Evolutionary conservation across 345 rosid species (phyloP).

Genomic region (Melastoma malabathricum): DNA sequence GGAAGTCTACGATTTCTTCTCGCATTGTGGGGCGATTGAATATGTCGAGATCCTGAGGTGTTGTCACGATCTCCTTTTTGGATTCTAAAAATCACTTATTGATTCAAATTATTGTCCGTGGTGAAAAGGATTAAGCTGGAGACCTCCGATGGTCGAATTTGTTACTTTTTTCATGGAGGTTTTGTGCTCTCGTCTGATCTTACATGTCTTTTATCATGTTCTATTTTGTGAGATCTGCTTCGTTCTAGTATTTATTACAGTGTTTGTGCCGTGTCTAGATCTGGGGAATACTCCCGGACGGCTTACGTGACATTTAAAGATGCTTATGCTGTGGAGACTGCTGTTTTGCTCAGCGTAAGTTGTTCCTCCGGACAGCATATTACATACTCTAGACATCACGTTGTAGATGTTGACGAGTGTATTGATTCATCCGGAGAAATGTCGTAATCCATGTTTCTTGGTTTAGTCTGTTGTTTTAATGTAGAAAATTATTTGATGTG

Average conservation of each 20-base stretch:
- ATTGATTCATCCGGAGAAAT: no score
- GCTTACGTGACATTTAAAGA: constrained; percentile 75
- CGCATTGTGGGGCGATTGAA: constrained; percentile 58
- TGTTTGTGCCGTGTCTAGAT: constrained; percentile 22
- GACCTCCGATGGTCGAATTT: no score
- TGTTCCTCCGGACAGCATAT: neutral
- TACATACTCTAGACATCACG: no score
- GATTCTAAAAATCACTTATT: no score
- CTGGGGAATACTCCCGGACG: constrained; percentile 43
- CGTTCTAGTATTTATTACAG: neutral
- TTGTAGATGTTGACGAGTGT: neutral
- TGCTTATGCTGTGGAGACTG: constrained; percentile 68
- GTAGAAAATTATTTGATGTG: no score
- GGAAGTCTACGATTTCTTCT: constrained; percentile 55
- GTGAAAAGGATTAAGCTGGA: no score
- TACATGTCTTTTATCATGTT: no score
- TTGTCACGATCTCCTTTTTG: constrained; percentile 1
- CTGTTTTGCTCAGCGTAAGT: constrained; percentile 76
- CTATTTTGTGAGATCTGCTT: neutral
- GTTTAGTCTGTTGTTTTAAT: neutral
- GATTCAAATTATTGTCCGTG: no score
- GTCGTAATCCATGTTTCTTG: no score
- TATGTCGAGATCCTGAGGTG: constrained; percentile 66
- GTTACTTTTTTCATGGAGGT: no score
- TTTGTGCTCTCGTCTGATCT: no score